Percentiles rank a stretch among this genome's conserved stretches.
Conservation (phyloP, 2,329 filamentous ascomycete genomes). For the Sphaerulina populicola region DNA sequence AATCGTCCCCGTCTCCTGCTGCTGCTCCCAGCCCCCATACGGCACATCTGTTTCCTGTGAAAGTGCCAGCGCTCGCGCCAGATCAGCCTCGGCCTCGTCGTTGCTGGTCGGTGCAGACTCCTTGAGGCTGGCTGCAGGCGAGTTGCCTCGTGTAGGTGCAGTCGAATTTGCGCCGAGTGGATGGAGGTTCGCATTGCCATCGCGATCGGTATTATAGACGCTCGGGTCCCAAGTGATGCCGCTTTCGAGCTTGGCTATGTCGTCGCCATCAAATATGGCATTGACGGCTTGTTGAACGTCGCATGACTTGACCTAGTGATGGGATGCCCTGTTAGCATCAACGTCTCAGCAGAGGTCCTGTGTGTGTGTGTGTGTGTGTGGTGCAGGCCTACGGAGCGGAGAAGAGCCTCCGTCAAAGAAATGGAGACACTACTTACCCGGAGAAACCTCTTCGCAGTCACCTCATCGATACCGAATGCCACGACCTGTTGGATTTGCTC, state of each 20-base stretch:
- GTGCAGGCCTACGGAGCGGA: no score
- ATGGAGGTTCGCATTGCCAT: conserved; percentile 27
- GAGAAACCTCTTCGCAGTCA: conserved; percentile 26
- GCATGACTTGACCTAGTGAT: conserved; percentile 28
- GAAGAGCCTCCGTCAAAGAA: not conserved
- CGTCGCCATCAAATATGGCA: conserved; percentile 30
- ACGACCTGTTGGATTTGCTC: conserved; percentile 23
- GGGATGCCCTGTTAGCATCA: conserved; percentile 3
- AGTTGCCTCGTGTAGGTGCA: conserved; percentile 28
- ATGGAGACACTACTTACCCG: conserved; percentile 18
- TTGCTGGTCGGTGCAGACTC: conserved; percentile 23
- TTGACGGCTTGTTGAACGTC: conserved; percentile 25
- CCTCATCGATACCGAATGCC: conserved; percentile 15
- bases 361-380: not conserved
- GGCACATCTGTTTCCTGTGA: conserved; percentile 17
- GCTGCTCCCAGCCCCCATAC: not conserved
- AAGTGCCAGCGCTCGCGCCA: conserved; percentile 24
- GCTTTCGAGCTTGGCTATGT: conserved; percentile 24
- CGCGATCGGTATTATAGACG: conserved; percentile 24
- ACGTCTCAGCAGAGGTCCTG: not conserved
- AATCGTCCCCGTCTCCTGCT: conserved; percentile 50
- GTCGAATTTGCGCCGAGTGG: conserved; percentile 26
- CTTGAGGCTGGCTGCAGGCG: conserved; percentile 20
- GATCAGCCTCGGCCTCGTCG: conserved; percentile 28
- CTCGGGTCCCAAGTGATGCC: conserved; percentile 27